phyloP scores from a whole-genome alignment of 352 stramenopile genomes.

The Blastocystis sp. region DNA sequence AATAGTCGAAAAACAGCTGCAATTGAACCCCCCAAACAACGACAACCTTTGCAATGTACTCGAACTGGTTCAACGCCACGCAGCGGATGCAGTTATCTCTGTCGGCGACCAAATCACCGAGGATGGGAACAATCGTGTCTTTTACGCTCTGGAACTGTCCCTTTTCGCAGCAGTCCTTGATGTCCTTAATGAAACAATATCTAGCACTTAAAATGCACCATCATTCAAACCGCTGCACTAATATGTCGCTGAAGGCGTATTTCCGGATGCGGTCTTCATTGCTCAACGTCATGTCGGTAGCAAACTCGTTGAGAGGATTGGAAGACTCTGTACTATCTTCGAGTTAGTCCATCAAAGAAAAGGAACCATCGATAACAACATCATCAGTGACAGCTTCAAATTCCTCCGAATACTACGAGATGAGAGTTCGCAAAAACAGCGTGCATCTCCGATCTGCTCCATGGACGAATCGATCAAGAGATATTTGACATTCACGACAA shows the following conservation, averaged over 20 bases:
- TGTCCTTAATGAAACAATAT: conserved; percentile 52
- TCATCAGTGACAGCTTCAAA: conserved; percentile 65
- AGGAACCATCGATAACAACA: conserved; percentile 34
- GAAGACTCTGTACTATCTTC: conserved; percentile 11
- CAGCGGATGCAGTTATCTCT: conserved; percentile 23
- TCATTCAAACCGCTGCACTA: conserved; percentile 9
- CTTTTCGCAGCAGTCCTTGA: conserved; percentile 51
- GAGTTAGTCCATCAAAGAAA: not conserved
- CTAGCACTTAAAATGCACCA: not conserved
- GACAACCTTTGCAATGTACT: conserved; percentile 45
- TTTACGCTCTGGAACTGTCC: conserved; percentile 25
- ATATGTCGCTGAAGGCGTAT: conserved; percentile 17
- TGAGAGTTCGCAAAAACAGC: not conserved
- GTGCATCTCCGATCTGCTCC: conserved; percentile 57
- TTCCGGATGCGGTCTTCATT: conserved; percentile 35
- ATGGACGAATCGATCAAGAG: not conserved
- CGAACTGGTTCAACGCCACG: conserved; percentile 13
- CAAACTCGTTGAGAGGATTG: conserved; percentile 66
- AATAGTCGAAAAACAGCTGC: conserved; percentile 34
- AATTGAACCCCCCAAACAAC: not conserved
- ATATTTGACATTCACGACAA: not conserved
- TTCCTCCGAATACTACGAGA: conserved; percentile 52
- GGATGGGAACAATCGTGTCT: conserved; percentile 38
- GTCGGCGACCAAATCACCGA: conserved; percentile 11
- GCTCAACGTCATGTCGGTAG: conserved; percentile 27